A percentile compares a stretch with the other conserved stretches of the same genome.
Conservation (phyloP, 1,284 basidiomycete genomes). For the Ustilago curta region DNA sequence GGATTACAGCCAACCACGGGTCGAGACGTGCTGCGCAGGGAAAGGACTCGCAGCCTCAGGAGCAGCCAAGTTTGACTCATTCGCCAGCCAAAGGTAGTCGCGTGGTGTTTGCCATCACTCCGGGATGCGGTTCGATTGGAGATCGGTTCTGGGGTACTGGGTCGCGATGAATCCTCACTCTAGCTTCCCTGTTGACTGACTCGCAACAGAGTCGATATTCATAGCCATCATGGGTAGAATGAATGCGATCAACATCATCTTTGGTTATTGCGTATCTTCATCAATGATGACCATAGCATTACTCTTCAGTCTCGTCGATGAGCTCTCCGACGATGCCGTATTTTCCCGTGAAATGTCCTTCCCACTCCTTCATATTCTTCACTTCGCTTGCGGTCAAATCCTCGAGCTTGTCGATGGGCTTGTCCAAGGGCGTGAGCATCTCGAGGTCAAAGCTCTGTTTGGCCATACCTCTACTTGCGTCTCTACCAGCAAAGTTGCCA, state of each 20-base stretch:
- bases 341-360: slow-evolving; percentile 63
- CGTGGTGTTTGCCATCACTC: slow-evolving; percentile 64
- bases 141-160: slow-evolving; percentile 66
- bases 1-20: slow-evolving; percentile 10
- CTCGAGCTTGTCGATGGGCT: slow-evolving; percentile 83
- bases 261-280: not conserved
- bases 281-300: not conserved
- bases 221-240: not conserved
- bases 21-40: not conserved
- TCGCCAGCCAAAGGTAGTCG: slow-evolving; percentile 37
- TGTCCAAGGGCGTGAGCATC: slow-evolving; percentile 87
- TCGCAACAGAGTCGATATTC: not conserved
- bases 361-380: slow-evolving; percentile 64
- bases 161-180: slow-evolving; percentile 14
- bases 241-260: not conserved
- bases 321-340: slow-evolving; percentile 66
- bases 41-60: not conserved
- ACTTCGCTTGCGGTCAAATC: slow-evolving; percentile 84
- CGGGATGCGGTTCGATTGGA: slow-evolving; percentile 64
- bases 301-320: slow-evolving; percentile 56
- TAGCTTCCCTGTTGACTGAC: not conserved
- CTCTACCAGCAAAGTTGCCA: slow-evolving; percentile 93
- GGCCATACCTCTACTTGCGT: slow-evolving; percentile 94
- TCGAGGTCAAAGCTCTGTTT: slow-evolving; percentile 93
- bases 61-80: slow-evolving; percentile 14